Evolutionary conservation across 2,329 filamentous ascomycete species (phyloP).

Genomic region (Botryotinia globosa): DNA sequence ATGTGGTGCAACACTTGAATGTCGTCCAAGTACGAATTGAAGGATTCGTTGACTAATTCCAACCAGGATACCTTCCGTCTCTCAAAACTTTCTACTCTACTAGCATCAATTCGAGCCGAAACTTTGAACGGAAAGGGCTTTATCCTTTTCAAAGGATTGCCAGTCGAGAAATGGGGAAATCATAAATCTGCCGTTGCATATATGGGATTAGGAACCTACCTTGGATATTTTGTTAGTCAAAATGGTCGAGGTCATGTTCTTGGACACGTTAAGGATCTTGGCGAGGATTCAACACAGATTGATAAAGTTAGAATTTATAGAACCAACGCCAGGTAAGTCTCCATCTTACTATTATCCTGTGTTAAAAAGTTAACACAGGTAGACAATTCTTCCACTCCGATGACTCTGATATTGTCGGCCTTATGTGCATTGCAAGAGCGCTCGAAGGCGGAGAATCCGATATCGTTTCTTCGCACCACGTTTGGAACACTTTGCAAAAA

Average conservation of each 20-base stretch:
- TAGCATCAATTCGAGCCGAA: conserved; percentile 58
- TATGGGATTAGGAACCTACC: conserved; percentile 81
- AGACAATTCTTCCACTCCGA: conserved; percentile 84
- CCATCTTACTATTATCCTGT: neutral
- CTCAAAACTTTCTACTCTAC: conserved; percentile 52
- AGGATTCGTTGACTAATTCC: neutral
- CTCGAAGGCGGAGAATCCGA: conserved; percentile 82
- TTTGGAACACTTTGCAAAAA: conserved; percentile 75
- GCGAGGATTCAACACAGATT: conserved; percentile 57
- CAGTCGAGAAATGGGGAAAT: conserved; percentile 70
- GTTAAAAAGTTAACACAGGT: neutral
- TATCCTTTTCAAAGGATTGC: conserved; percentile 84
- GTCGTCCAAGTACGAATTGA: neutral
- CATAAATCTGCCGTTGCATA: conserved; percentile 84
- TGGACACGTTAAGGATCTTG: conserved; percentile 85
- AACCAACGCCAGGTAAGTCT: conserved; percentile 65
- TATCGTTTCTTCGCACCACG: conserved; percentile 72
- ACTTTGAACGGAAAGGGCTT: conserved; percentile 85
- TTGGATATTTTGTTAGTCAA: conserved; percentile 85
- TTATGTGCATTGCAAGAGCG: conserved; percentile 76
- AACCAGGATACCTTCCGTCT: conserved; percentile 55
- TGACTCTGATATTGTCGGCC: conserved; percentile 76
- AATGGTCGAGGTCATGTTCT: conserved; percentile 83
- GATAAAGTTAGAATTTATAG: conserved; percentile 88
- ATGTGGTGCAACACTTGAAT: conserved; percentile 13